These are phyloP conservation scores for Plantago rigida DNA, from an alignment of 305 asterid genomes.

Conservation along the genomic window DNA sequence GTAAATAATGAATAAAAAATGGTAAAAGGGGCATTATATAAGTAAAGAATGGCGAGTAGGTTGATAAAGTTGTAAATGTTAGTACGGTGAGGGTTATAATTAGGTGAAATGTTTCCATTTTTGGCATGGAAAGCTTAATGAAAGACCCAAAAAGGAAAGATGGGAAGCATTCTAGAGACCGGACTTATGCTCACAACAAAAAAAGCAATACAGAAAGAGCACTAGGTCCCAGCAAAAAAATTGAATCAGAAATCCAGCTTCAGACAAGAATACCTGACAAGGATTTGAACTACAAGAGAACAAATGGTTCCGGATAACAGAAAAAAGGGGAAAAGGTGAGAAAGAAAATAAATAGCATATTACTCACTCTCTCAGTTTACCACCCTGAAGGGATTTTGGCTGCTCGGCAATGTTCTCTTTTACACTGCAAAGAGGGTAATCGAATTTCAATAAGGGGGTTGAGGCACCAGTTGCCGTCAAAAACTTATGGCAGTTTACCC, in stretches of 20 bases:
- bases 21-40: too few species aligned
- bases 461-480: too few species aligned
- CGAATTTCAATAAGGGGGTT: conserved; percentile 13
- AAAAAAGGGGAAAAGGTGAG: neutral
- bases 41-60: too few species aligned
- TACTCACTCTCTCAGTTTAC: conserved; percentile 89
- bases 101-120: too few species aligned
- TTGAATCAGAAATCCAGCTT: conserved; percentile 11
- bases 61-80: too few species aligned
- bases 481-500: too few species aligned
- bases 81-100: too few species aligned
- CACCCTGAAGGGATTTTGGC: conserved; percentile 71
- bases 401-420: conserved; percentile 74
- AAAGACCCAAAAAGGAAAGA: too few species aligned
- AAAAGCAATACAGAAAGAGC: conserved; percentile 13
- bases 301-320: conserved; percentile 9
- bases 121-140: too few species aligned
- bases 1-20: too few species aligned
- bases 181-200: too few species aligned
- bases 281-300: conserved; percentile 10
- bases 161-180: too few species aligned
- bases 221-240: conserved; percentile 13
- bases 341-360: conserved; percentile 5
- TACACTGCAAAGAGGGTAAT: conserved; percentile 47
- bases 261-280: neutral